A percentile compares a stretch with the other conserved stretches of the same genome.
These are phyloP conservation scores for Trypanosoma lewisi DNA, from an alignment of 208 protist species.

Conservation along the genomic window DNA sequence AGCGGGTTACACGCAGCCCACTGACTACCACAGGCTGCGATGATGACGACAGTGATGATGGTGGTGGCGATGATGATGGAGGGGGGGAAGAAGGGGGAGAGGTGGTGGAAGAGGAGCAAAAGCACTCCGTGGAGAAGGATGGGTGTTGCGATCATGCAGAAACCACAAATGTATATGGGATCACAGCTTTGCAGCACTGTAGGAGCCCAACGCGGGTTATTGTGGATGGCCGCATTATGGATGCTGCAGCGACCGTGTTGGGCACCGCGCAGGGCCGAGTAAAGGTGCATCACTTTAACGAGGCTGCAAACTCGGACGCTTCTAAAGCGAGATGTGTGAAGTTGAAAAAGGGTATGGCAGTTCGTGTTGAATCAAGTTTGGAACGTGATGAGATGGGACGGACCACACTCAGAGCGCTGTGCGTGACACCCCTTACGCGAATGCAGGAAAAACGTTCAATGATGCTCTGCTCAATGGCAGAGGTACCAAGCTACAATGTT, in stretches of 20 bases:
- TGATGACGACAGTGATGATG: slow-evolving; percentile 26
- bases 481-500: slow-evolving; percentile 57
- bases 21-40: slow-evolving; percentile 58
- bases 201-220: slow-evolving; percentile 47
- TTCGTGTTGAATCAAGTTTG: slow-evolving; percentile 37
- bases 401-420: slow-evolving; percentile 42
- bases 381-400: slow-evolving; percentile 41
- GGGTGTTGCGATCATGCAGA: too few species aligned
- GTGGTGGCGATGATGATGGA: slow-evolving; percentile 6
- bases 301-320: slow-evolving; percentile 24
- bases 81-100: too few species aligned
- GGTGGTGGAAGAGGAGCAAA: too few species aligned
- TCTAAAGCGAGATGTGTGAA: slow-evolving; percentile 17
- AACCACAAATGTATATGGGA: slow-evolving; percentile 35
- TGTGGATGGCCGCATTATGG: slow-evolving; percentile 66
- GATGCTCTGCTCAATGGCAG: slow-evolving; percentile 44
- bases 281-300: slow-evolving; percentile 36
- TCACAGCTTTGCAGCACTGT: slow-evolving; percentile 46
- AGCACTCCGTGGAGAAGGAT: too few species aligned
- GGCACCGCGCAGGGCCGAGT: slow-evolving; percentile 76
- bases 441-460: slow-evolving; percentile 58
- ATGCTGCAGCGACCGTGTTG: slow-evolving; percentile 36
- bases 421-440: slow-evolving; percentile 47
- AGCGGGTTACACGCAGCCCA: slow-evolving; percentile 53
- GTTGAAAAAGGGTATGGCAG: slow-evolving; percentile 5